Evolutionary conservation across 1,139 yeast species (phyloP).

Genomic region (Pneumocystis carinii): DNA sequence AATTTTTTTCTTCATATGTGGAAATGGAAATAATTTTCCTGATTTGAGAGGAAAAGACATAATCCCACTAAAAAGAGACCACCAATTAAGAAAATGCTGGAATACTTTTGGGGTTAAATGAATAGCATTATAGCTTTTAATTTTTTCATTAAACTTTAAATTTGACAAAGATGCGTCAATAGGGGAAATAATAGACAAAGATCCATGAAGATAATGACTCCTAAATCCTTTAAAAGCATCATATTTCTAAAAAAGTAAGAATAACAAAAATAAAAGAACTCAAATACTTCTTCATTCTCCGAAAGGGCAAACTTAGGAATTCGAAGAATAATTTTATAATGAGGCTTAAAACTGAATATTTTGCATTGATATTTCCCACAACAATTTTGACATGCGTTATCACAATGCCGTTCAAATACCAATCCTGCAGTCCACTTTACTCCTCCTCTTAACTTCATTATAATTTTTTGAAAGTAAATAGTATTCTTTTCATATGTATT

Average conservation of each 20-base stretch:
- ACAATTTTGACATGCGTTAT: slow-evolving; percentile 14
- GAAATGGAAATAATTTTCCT: slow-evolving; percentile 47
- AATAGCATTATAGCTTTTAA: slow-evolving; percentile 46
- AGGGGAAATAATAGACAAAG: slow-evolving; percentile 48
- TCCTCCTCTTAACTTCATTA: slow-evolving; percentile 39
- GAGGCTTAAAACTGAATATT: slow-evolving; percentile 47
- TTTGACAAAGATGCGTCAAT: slow-evolving; percentile 17
- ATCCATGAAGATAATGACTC: slow-evolving; percentile 65
- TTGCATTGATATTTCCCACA: slow-evolving; percentile 20
- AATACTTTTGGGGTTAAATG: slow-evolving; percentile 63
- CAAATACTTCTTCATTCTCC: slow-evolving; percentile 19
- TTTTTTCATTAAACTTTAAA: slow-evolving; percentile 4
- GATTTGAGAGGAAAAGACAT: slow-evolving; percentile 61
- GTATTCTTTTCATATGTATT: neutral
- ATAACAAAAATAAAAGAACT: neutral
- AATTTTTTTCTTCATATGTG: slow-evolving; percentile 40
- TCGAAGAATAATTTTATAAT: slow-evolving; percentile 47
- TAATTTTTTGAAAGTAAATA: slow-evolving; percentile 28
- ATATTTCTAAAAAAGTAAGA: slow-evolving; percentile 24
- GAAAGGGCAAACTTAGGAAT: slow-evolving; percentile 44
- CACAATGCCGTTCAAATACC: slow-evolving; percentile 31
- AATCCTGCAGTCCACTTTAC: slow-evolving; percentile 39
- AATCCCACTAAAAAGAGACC: slow-evolving; percentile 58
- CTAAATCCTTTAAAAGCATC: slow-evolving; percentile 74
- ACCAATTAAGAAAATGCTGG: slow-evolving; percentile 65